Percentiles rank a stretch among this genome's conserved stretches.
Evolutionary conservation across 768 basidiomycete genomes (phyloP).

Genomic region (Amanita polypyramis): DNA sequence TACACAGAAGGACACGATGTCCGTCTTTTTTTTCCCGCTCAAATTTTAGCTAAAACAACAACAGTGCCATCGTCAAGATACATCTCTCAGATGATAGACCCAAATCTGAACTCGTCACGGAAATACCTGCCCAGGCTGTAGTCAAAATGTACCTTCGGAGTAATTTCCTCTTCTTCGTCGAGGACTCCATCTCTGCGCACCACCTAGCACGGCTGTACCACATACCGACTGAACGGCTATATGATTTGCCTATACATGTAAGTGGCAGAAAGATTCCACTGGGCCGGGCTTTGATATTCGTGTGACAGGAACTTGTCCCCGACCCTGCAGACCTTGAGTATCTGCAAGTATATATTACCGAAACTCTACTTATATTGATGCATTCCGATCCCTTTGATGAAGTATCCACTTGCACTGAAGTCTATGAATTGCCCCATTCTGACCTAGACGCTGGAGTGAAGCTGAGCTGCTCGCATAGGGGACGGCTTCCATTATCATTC

Average conservation of each 20-base stretch:
- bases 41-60: not conserved
- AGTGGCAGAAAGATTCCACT: not conserved
- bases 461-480: not conserved
- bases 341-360: slow-evolving; percentile 1
- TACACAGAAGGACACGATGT: not conserved
- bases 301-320: not conserved
- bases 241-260: not conserved
- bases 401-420: not conserved
- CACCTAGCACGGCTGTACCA: not conserved
- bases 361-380: not conserved
- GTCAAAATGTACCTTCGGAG: not conserved
- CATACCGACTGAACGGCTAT: not conserved
- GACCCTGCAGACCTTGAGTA: not conserved
- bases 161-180: not conserved
- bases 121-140: not conserved
- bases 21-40: not conserved
- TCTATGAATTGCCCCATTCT: not conserved
- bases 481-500: not conserved
- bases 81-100: not conserved
- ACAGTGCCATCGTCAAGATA: not conserved
- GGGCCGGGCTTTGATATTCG: not conserved
- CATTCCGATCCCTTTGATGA: not conserved
- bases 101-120: not conserved
- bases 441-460: not conserved
- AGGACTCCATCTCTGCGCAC: not conserved